A percentile compares a stretch with the other conserved stretches of the same genome.
phyloP scores from a whole-genome alignment of 164 flowering plant species.

The Vitis vinifera region DNA sequence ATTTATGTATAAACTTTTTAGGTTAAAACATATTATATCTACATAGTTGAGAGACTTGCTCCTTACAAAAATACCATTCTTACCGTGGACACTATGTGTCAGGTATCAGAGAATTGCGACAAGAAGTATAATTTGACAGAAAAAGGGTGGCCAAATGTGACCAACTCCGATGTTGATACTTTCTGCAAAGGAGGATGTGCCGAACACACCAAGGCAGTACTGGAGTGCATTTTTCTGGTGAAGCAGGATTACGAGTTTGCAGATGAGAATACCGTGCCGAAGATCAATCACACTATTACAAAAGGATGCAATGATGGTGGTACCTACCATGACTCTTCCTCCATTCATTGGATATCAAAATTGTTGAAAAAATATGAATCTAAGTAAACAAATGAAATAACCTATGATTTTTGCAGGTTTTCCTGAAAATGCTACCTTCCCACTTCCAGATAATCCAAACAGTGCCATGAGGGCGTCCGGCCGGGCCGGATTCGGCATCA shows the following conservation, averaged over 20 bases:
- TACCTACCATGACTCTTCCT: too few species aligned
- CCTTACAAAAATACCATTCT: background rate
- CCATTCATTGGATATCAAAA: too few species aligned
- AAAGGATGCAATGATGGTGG: background rate
- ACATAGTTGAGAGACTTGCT: too few species aligned
- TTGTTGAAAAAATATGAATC: too few species aligned
- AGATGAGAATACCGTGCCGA: constrained; percentile 2
- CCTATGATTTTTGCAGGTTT: too few species aligned
- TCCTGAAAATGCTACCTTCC: too few species aligned
- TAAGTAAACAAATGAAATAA: too few species aligned
- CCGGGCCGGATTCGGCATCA: too few species aligned
- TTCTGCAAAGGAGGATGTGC: constrained; percentile 16
- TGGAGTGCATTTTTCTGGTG: constrained; percentile 13
- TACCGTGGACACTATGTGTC: background rate
- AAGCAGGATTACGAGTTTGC: constrained; percentile 7
- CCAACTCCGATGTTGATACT: background rate
- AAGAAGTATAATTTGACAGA: constrained; percentile 7
- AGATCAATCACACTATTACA: constrained; percentile 13
- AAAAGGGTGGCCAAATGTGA: constrained; percentile 11
- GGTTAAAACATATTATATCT: too few species aligned
- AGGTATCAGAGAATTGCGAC: constrained; percentile 4
- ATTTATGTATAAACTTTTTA: too few species aligned
- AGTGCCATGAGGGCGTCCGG: too few species aligned
- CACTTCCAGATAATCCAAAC: too few species aligned
- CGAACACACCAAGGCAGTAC: constrained; percentile 9